phyloP scores from a whole-genome alignment of 345 rosid genomes.

The Acer yangbiense region DNA sequence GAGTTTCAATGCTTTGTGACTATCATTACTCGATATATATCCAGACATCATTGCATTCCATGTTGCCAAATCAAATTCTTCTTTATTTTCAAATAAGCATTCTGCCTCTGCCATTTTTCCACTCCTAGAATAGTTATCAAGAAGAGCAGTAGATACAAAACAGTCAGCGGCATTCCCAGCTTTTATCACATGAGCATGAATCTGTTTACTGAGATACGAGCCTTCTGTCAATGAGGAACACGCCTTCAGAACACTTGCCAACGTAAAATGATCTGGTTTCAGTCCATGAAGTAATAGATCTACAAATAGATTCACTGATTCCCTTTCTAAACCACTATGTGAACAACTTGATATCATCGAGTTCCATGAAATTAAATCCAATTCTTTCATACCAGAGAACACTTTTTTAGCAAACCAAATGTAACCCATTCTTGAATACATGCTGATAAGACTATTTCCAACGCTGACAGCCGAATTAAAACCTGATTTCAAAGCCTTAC shows the following conservation, averaged over 20 bases:
- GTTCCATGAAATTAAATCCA: slow-evolving; percentile 68
- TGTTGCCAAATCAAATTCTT: slow-evolving; percentile 46
- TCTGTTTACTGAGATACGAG: slow-evolving; percentile 44
- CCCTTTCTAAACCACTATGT: slow-evolving; percentile 42
- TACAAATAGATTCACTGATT: slow-evolving; percentile 45
- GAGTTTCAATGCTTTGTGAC: slow-evolving; percentile 47
- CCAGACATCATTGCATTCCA: slow-evolving; percentile 68
- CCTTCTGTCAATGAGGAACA: slow-evolving; percentile 49
- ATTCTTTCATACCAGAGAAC: slow-evolving; percentile 44
- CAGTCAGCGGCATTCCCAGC: slow-evolving; percentile 31
- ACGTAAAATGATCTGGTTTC: slow-evolving; percentile 53
- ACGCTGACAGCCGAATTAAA: slow-evolving; percentile 43
- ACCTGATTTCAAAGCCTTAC: slow-evolving; percentile 50
- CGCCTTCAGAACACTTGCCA: slow-evolving; percentile 57
- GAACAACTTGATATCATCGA: slow-evolving; percentile 50
- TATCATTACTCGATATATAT: slow-evolving; percentile 37
- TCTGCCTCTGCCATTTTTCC: slow-evolving; percentile 56
- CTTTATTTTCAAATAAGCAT: slow-evolving; percentile 36
- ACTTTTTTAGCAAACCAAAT: slow-evolving; percentile 30
- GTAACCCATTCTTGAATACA: slow-evolving; percentile 53
- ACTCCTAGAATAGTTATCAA: slow-evolving; percentile 51
- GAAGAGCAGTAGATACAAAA: slow-evolving; percentile 59
- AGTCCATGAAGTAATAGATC: slow-evolving; percentile 39
- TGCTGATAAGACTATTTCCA: slow-evolving; percentile 53
- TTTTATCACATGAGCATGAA: slow-evolving; percentile 57